Conservation (phyloP, 495 filamentous ascomycete genomes). For the Tuber brumale region DNA sequence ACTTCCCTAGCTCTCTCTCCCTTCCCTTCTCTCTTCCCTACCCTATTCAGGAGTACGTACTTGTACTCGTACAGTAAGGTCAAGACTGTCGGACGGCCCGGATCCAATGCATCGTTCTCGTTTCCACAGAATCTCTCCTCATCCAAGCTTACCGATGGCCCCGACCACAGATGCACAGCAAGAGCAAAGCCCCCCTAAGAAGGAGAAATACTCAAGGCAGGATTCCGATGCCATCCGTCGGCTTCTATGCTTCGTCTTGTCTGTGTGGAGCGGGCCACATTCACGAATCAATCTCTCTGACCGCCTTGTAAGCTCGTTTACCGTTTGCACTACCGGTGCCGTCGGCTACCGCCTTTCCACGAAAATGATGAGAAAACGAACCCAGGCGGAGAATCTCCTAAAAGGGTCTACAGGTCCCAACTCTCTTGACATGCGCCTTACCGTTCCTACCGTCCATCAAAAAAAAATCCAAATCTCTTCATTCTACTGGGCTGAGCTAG, state of each 20-base stretch:
- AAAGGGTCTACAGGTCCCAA: not conserved
- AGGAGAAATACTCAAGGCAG: not conserved
- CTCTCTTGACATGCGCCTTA: not conserved
- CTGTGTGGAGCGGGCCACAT: not conserved
- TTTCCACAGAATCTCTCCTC: not conserved
- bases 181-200: not conserved
- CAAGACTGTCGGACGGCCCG: not conserved
- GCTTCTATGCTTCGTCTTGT: not conserved
- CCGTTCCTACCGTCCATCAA: not conserved
- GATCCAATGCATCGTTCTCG: not conserved
- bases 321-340: not conserved
- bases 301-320: not conserved
- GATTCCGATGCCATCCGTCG: slow-evolving; percentile 2
- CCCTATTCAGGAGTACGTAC: not conserved
- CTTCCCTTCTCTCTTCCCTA: not conserved
- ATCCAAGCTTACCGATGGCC: not conserved
- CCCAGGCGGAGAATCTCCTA: not conserved
- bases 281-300: not conserved
- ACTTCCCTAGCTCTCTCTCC: not conserved
- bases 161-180: not conserved
- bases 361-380: slow-evolving; percentile 1
- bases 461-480: not conserved
- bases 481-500: not conserved
- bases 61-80: not conserved
- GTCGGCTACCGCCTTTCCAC: not conserved